Evolutionary conservation across 805 yeast genomes (phyloP).

Genomic region (Saccharomycopsis fibuligera): DNA sequence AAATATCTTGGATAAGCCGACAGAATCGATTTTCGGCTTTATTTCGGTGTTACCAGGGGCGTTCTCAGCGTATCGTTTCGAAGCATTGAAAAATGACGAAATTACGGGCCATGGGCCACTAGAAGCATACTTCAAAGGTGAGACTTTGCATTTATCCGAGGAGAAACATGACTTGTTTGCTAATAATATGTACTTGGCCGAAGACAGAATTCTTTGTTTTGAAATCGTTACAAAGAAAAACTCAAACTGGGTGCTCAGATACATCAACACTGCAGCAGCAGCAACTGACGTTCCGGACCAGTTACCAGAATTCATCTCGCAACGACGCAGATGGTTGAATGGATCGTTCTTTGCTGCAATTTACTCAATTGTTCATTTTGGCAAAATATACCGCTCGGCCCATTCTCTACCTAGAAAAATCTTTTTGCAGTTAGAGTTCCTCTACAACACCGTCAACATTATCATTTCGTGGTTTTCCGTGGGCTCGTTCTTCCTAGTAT

Average conservation of each 20-base stretch:
- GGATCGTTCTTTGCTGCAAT: constrained; percentile 65
- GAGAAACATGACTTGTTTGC: constrained; percentile 59
- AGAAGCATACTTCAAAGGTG: constrained; percentile 64
- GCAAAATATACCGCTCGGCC: constrained; percentile 46
- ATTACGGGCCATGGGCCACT: constrained; percentile 49
- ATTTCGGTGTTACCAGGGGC: constrained; percentile 66
- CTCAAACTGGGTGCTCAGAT: constrained; percentile 55
- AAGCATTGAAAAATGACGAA: constrained; percentile 48
- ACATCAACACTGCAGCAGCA: constrained; percentile 57
- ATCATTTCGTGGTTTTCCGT: constrained; percentile 58
- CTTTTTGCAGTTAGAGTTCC: constrained; percentile 46
- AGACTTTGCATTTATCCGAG: constrained; percentile 50
- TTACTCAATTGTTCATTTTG: constrained; percentile 49
- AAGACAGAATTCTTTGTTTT: constrained; percentile 61
- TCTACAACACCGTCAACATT: constrained; percentile 49
- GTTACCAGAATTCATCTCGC: constrained; percentile 55
- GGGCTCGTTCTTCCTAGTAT: constrained; percentile 57
- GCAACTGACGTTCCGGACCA: constrained; percentile 65
- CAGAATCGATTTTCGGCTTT: constrained; percentile 59
- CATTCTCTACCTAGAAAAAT: constrained; percentile 47
- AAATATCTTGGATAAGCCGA: constrained; percentile 59
- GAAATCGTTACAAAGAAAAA: constrained; percentile 55
- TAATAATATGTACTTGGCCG: constrained; percentile 65
- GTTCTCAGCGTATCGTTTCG: constrained; percentile 55
- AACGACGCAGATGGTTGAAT: constrained; percentile 63